phyloP scores from a whole-genome alignment of 2,329 filamentous ascomycete species.

The Fusarium metavorans region DNA sequence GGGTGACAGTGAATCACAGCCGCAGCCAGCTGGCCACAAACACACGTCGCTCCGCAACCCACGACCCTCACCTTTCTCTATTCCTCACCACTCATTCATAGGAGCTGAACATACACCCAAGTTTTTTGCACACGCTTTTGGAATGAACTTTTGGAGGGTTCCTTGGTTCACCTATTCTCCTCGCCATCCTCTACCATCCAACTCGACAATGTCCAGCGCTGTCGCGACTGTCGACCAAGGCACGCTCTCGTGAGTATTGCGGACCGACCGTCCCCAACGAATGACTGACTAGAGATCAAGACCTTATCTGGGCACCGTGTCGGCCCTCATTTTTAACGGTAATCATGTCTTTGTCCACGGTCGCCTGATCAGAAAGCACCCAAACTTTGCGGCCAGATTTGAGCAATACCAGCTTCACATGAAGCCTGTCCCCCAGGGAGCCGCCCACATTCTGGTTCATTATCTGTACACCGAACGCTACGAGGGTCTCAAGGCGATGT shows the following conservation, averaged over 20 bases:
- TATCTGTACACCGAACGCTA: background rate
- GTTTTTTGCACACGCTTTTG: background rate
- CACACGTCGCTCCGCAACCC: background rate
- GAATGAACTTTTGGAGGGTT: background rate
- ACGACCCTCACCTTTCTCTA: background rate
- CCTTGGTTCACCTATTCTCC: background rate
- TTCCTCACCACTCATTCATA: background rate
- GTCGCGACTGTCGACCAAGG: background rate
- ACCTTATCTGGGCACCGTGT: background rate
- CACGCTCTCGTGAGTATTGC: background rate
- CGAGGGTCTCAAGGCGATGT: background rate
- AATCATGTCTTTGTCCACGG: background rate
- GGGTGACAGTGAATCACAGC: no score
- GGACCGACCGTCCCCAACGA: background rate
- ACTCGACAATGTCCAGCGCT: background rate
- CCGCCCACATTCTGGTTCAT: background rate
- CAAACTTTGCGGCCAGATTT: background rate
- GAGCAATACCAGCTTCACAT: background rate
- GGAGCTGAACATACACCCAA: background rate
- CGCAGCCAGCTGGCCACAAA: background rate
- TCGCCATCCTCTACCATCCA: background rate
- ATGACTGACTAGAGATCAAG: background rate
- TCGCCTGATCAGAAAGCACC: background rate
- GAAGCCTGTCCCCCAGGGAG: background rate
- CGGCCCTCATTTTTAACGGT: background rate